Base-by-base conservation (phyloP, 139 green algal genomes). In the Spirogloea muscicola region DNA sequence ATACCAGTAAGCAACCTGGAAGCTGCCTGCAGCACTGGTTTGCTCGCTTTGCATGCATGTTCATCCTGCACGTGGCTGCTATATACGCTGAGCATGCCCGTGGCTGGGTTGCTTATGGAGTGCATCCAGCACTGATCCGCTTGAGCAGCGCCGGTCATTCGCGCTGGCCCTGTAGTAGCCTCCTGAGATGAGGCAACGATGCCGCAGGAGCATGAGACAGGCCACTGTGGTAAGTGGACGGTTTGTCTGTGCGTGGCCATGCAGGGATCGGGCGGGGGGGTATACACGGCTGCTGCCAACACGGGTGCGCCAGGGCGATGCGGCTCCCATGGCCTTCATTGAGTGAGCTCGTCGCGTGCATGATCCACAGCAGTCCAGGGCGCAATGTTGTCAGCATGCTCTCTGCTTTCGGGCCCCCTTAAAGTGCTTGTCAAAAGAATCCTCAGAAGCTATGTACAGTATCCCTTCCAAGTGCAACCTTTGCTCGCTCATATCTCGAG, bases 241-340 rank as follows among this genome's bases (percentile, higher is more conserved):
- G 31, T 6, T 7, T 33, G 44, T 52, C 36, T 64, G 9, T 13
- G 10, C 42, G 59, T 31, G 5, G 27, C 31, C 3, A n/a, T 58
- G 33, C 27, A 74, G 69, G n/a, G 79, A 92, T 3, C 73, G 93
- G 21, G 65, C 85, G 6, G 93, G 93, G 3, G 93, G 93, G 40
- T 98, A 96, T 83, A 97, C 92, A 1, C 79, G 92, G 5, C 81
- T 97, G 4, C 69, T 96, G 41, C 82, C 79, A 13, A 89, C 88
- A 0, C 67, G 89, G 1, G 74, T 82, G 48, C 75, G 93, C 2
- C 48, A 79, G 5, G 79, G 84, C 21, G 92, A 97, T 59, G 84
- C 90, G 6, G 91, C 91, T 27, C 82, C 87, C 21, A 91, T 96
- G 84, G 92, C 93, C 0, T 93, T 89, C 77, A 92, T 97, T 27